phyloP scores from a whole-genome alignment of 495 filamentous ascomycete genomes.

The Neurospora sp. region DNA sequence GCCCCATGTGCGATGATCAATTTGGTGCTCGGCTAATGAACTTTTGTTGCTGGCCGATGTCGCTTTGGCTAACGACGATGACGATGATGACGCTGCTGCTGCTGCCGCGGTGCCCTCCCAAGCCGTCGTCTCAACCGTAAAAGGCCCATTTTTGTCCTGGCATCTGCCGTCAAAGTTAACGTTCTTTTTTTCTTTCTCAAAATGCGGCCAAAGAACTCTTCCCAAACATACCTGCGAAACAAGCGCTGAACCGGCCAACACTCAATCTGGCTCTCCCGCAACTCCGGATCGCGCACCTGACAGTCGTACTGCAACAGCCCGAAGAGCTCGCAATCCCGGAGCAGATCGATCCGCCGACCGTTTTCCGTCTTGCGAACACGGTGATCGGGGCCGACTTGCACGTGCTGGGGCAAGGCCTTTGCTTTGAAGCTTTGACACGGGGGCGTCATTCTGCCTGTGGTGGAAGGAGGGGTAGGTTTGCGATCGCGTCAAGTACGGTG shows the following conservation, averaged over 20 bases:
- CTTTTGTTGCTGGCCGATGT: background rate
- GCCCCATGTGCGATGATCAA: background rate
- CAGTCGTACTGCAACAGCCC: constrained; percentile 81
- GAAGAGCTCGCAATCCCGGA: constrained; percentile 55
- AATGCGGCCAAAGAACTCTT: background rate
- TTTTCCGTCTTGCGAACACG: constrained; percentile 39
- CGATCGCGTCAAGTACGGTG: background rate
- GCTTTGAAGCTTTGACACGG: constrained; percentile 46
- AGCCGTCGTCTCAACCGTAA: constrained; percentile 74
- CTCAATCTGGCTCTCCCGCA: constrained; percentile 44
- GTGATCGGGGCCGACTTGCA: constrained; percentile 39
- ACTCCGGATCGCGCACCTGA: constrained; percentile 46
- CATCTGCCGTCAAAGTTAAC: constrained; percentile 44
- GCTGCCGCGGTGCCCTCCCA: constrained; percentile 47
- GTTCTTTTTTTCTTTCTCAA: background rate
- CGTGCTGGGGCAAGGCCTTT: constrained; percentile 36
- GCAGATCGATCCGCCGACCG: constrained; percentile 44
- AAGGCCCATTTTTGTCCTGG: constrained; percentile 46
- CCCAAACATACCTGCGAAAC: constrained; percentile 61
- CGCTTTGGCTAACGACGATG: background rate
- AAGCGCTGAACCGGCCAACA: constrained; percentile 69
- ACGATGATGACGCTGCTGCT: background rate
- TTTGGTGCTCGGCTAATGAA: background rate
- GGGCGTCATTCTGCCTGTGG: constrained; percentile 44
- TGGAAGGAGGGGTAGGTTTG: background rate